These are phyloP conservation scores for Pelagomonas calceolata DNA, from an alignment of 108 stramenopile species.

Conservation along the genomic window DNA sequence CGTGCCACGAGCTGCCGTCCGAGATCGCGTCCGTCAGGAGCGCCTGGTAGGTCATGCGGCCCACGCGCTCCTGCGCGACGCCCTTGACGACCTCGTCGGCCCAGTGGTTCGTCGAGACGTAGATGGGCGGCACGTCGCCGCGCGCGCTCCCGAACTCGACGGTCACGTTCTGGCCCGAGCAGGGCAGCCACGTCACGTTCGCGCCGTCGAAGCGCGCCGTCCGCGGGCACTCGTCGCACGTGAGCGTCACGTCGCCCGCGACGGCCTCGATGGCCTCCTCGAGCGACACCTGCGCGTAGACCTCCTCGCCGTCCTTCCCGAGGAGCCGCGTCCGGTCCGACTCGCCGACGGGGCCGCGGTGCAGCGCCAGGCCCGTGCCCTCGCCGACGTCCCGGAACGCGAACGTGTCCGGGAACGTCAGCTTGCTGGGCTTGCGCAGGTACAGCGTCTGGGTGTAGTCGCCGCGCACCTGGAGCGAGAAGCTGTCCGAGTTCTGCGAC, in stretches of 20 bases:
- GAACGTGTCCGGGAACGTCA: no score
- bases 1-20: slow-evolving; percentile 48
- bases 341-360: background rate
- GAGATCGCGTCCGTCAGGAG: slow-evolving; percentile 32
- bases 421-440: background rate
- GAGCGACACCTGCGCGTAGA: background rate
- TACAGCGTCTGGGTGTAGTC: background rate
- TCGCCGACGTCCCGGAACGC: background rate
- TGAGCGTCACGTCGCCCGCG: background rate
- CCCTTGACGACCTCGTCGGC: slow-evolving; percentile 32
- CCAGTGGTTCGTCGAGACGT: slow-evolving; percentile 17
- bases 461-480: background rate
- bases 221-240: background rate
- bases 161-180: slow-evolving; percentile 21
- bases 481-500: no score
- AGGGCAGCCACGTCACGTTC: slow-evolving; percentile 19
- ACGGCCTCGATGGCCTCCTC: slow-evolving; percentile 1
- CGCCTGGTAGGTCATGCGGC: slow-evolving; percentile 30
- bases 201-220: background rate
- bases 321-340: no score
- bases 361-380: background rate
- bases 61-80: slow-evolving; percentile 34
- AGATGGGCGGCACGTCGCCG: slow-evolving; percentile 33
- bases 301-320: background rate
- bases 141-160: slow-evolving; percentile 29